Evolutionary conservation across 495 filamentous ascomycete species (phyloP).

Genomic region (Aspergillus egyptiacus): DNA sequence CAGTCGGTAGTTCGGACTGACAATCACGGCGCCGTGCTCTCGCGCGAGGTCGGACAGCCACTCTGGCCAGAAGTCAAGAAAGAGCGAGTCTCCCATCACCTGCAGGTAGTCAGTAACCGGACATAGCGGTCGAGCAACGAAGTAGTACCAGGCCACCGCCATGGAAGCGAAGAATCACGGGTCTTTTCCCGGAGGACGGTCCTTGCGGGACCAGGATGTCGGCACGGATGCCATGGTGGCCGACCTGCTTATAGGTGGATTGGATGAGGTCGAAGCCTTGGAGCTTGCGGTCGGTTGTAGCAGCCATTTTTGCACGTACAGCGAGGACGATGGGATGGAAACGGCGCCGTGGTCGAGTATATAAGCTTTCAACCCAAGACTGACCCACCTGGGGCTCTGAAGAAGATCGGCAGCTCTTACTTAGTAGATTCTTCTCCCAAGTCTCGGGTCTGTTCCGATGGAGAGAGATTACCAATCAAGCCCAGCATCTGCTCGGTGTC

Average conservation of each 20-base stretch:
- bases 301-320: too few species aligned
- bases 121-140: background rate
- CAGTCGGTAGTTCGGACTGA: conserved; percentile 47
- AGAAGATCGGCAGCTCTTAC: too few species aligned
- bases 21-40: conserved; percentile 33
- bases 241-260: conserved; percentile 27
- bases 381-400: too few species aligned
- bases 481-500: too few species aligned
- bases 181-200: conserved; percentile 17
- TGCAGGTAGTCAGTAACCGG: conserved; percentile 13
- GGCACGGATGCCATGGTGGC: conserved; percentile 27
- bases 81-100: conserved; percentile 25
- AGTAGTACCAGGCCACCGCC: conserved; percentile 30
- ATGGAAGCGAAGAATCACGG: conserved; percentile 28
- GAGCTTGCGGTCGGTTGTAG: background rate
- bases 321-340: too few species aligned
- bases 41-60: conserved; percentile 31
- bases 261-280: conserved; percentile 27
- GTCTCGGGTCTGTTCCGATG: too few species aligned
- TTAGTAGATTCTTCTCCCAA: too few species aligned
- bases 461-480: too few species aligned
- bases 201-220: conserved; percentile 30
- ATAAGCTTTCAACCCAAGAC: too few species aligned
- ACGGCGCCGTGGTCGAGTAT: too few species aligned
- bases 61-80: conserved; percentile 24